Percentiles rank a stretch among this genome's conserved stretches.
Conservation (phyloP, 164 flowering plant species). For the Brasenia schreberi region DNA sequence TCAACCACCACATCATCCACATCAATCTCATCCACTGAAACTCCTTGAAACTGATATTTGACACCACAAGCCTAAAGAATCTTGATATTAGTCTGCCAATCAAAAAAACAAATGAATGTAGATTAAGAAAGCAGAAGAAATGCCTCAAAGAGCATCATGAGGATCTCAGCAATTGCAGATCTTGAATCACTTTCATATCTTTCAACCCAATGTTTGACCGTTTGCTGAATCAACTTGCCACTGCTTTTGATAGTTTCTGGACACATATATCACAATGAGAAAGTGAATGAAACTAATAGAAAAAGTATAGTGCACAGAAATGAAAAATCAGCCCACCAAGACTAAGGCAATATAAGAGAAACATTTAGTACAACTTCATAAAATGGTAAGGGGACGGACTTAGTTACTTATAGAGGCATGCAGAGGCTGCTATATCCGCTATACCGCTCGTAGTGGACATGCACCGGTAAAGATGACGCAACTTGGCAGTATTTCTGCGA, state of each 20-base stretch:
- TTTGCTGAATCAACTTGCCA: slow-evolving; percentile 57
- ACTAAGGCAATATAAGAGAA: background rate
- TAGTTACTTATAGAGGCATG: no score
- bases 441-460: no score
- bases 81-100: background rate
- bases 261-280: background rate
- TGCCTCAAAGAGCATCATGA: slow-evolving; percentile 89
- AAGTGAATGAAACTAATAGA: background rate
- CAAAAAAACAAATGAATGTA: background rate
- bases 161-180: slow-evolving; percentile 68
- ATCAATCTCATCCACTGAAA: slow-evolving; percentile 66
- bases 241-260: slow-evolving; percentile 69
- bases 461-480: no score
- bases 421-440: no score
- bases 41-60: slow-evolving; percentile 43
- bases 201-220: slow-evolving; percentile 78
- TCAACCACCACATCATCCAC: slow-evolving; percentile 93
- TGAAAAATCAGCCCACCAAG: background rate
- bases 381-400: no score
- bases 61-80: slow-evolving; percentile 87
- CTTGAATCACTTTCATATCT: slow-evolving; percentile 63
- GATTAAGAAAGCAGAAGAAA: background rate
- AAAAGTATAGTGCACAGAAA: background rate
- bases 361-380: no score
- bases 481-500: no score